Evolutionary conservation across 495 filamentous ascomycete genomes (phyloP), one percentile per base, ranked within the genome.

Genomic region (Xylaria telfairii): DNA sequence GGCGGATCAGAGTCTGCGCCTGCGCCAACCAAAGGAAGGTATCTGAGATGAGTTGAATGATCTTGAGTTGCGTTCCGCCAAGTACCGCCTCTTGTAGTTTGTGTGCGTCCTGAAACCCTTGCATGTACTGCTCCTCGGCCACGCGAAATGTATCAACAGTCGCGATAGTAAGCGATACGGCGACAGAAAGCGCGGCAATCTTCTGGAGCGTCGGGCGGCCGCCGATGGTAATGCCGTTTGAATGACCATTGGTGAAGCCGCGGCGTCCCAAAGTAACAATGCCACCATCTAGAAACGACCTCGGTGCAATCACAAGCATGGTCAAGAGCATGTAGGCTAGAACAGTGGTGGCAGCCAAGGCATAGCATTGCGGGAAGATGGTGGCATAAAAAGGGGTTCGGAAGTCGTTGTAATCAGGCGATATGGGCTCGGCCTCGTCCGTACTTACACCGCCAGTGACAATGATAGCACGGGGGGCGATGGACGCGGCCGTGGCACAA

Each of bases 1-100:
- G 83, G 59, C 96, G 90, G 76, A 99, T 97, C 59, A 99, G 83
- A 0, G 96, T 99, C 79, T 99, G 96, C 0, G 96, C 95, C 81
- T 99, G 96, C 1, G 96, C 96, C 65, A 98, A 89, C 96, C 96
- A 99, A 13, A 99, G 87, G 75, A 97, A 98, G 0, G 95, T 92
- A 77, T 96, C 93, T 4, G 94, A 97, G 62, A 99, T 92, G 69
- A 98, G 88, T 70, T 93, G 91, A 62, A 96, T 94, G 67, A 97
- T 86, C 68, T 93, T 92, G 70, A 98, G 89, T 76, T 97, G 92
- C 70, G 89, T 87, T 19, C 95, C 92, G 62, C 90, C 90, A 56
- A 94, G 87, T 4, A 99, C 96, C 65, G 89, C 83, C 34, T 88
- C 78, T 39, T 94, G 91, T 46, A 99, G 80, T 30, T 83, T 85